Conservation (phyloP, 306 rosid genomes). For the Castanospermum australe region DNA sequence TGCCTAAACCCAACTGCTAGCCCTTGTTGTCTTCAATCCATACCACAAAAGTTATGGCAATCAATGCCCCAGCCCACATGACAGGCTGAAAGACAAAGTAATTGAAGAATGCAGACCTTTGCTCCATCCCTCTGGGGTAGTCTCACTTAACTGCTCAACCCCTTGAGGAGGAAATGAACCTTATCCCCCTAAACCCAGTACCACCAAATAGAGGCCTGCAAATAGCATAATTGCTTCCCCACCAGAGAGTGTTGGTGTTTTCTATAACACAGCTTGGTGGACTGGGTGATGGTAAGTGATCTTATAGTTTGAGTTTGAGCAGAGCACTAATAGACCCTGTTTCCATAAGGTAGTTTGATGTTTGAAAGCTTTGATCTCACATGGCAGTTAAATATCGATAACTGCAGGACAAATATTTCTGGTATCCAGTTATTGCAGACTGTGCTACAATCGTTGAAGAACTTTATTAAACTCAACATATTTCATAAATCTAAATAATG, state of each 20-base stretch:
- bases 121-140: constrained; percentile 53
- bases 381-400: neutral
- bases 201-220: constrained; percentile 76
- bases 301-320: constrained; percentile 81
- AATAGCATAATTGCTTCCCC: constrained; percentile 54
- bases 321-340: constrained; percentile 70
- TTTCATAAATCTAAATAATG: neutral
- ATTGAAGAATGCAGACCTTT: constrained; percentile 73
- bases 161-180: constrained; percentile 88
- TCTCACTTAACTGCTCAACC: constrained; percentile 77
- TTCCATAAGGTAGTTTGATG: constrained; percentile 19
- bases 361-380: neutral
- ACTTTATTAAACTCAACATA: neutral
- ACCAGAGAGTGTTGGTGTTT: constrained; percentile 29
- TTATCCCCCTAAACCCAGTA: constrained; percentile 87
- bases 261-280: constrained; percentile 57
- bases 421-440: neutral
- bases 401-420: neutral
- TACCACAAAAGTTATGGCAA: constrained; percentile 76
- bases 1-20: constrained; percentile 85
- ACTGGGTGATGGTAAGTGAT: constrained; percentile 56
- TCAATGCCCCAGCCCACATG: constrained; percentile 76
- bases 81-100: constrained; percentile 68
- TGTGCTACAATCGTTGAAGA: neutral
- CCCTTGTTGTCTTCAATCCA: constrained; percentile 94